These are phyloP conservation scores for Trypanosoma scelopori DNA, from an alignment of 208 protist genomes.

Conservation along the genomic window DNA sequence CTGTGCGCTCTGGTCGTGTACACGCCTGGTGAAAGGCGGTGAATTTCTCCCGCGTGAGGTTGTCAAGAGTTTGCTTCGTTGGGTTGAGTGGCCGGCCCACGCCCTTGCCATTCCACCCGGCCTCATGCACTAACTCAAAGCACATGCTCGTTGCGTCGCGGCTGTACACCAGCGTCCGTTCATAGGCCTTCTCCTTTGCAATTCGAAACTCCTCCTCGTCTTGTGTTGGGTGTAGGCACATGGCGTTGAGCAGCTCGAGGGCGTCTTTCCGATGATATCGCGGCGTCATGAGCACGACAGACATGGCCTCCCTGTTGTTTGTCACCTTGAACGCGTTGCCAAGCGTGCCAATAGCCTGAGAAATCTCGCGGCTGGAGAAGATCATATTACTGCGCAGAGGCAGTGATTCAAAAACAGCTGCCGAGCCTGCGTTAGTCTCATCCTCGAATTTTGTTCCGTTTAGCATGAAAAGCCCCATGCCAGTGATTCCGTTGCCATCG, in stretches of 20 bases:
- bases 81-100: constrained; percentile 66
- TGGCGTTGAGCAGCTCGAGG: constrained; percentile 73
- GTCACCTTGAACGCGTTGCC: constrained; percentile 81
- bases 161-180: constrained; percentile 44
- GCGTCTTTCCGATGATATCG: constrained; percentile 79
- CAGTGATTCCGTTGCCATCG: constrained; percentile 79
- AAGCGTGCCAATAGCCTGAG: constrained; percentile 60
- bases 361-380: constrained; percentile 53
- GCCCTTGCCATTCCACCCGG: constrained; percentile 78
- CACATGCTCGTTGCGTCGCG: constrained; percentile 81
- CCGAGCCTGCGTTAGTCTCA: constrained; percentile 48
- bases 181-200: constrained; percentile 59
- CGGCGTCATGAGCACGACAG: constrained; percentile 76
- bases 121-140: constrained; percentile 90
- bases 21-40: constrained; percentile 55
- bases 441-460: constrained; percentile 86
- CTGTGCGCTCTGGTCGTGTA: constrained; percentile 69
- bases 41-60: constrained; percentile 68
- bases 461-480: constrained; percentile 84
- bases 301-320: constrained; percentile 88
- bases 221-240: constrained; percentile 71
- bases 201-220: constrained; percentile 63
- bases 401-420: constrained; percentile 77
- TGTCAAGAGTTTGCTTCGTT: constrained; percentile 49
- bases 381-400: constrained; percentile 67